A percentile compares a stretch with the other conserved stretches of the same genome.
These are phyloP conservation scores for Trichoderma gracile DNA, from an alignment of 2,329 filamentous ascomycete species.

Conservation along the genomic window DNA sequence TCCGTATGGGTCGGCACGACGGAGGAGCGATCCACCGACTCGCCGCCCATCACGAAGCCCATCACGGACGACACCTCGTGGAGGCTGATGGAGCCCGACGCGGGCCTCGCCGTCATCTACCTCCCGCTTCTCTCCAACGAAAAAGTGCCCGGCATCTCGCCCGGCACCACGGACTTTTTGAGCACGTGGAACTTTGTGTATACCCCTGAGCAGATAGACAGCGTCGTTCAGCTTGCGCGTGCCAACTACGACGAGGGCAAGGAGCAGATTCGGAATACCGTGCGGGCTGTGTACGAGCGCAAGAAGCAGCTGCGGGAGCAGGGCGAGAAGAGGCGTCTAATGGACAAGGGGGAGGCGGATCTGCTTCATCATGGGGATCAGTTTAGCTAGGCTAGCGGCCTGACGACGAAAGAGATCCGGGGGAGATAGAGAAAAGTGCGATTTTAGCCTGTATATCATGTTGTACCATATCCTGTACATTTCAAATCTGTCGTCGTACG, in stretches of 20 bases:
- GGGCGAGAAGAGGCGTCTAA: slow-evolving; percentile 44
- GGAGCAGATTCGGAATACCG: slow-evolving; percentile 73
- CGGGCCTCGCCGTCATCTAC: slow-evolving; percentile 87
- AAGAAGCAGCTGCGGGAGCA: slow-evolving; percentile 72
- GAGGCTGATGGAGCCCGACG: slow-evolving; percentile 68
- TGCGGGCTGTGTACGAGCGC: slow-evolving; percentile 88
- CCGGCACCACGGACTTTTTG: slow-evolving; percentile 79
- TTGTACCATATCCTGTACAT: slow-evolving; percentile 8
- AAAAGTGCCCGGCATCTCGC: slow-evolving; percentile 78
- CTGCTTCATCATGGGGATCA: slow-evolving; percentile 65
- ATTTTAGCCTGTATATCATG: slow-evolving; percentile 15
- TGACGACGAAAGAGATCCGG: not conserved
- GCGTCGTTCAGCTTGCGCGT: slow-evolving; percentile 75
- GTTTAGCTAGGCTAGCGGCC: slow-evolving; percentile 49
- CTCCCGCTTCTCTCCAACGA: slow-evolving; percentile 85
- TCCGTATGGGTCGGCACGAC: slow-evolving; percentile 92
- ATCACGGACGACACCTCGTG: slow-evolving; percentile 66
- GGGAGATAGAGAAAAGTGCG: not conserved
- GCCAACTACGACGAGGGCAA: slow-evolving; percentile 86
- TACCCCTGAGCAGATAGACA: slow-evolving; percentile 84
- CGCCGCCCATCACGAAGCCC: slow-evolving; percentile 53
- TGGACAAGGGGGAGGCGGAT: slow-evolving; percentile 52
- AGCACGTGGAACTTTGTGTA: slow-evolving; percentile 99
- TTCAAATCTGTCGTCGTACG: not conserved
- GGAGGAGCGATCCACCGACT: slow-evolving; percentile 64